Conservation (phyloP, 441 rosid species). For the Monsonia emarginata region DNA sequence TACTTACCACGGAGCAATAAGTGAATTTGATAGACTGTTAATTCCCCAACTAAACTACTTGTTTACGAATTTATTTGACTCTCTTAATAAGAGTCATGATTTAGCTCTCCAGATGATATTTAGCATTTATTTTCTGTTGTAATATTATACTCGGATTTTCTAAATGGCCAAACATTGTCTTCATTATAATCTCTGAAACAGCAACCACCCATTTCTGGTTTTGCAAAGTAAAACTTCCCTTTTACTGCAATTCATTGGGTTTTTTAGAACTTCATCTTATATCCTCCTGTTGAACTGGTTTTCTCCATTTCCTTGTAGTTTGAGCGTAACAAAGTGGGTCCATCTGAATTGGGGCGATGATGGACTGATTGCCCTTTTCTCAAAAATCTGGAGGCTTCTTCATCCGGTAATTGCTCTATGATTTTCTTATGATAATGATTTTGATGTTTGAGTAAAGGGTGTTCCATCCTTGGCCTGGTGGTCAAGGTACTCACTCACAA, state of each 20-base stretch:
- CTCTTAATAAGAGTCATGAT: not conserved
- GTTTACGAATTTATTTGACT: not conserved
- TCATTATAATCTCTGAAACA: not conserved
- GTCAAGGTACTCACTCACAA: no score
- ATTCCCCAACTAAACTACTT: no score
- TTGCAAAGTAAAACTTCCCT: not conserved
- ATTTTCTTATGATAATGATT: not conserved
- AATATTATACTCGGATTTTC: not conserved
- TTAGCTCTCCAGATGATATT: not conserved
- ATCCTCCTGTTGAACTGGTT: conserved; percentile 6
- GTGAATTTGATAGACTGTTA: not conserved
- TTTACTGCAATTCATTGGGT: not conserved
- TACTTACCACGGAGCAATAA: not conserved
- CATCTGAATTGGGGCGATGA: conserved; percentile 96
- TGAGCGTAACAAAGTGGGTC: conserved; percentile 92
- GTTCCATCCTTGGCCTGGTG: no score
- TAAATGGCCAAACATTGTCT: not conserved
- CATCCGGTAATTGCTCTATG: conserved; percentile 38
- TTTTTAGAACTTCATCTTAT: not conserved
- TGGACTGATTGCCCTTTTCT: conserved; percentile 61
- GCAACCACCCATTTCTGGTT: not conserved
- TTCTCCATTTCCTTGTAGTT: conserved; percentile 35
- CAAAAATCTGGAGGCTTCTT: conserved; percentile 72
- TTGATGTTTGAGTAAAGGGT: not conserved
- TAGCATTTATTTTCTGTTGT: not conserved